phyloP scores from a whole-genome alignment of 768 basidiomycete genomes.

The Sutorius australiensis region DNA sequence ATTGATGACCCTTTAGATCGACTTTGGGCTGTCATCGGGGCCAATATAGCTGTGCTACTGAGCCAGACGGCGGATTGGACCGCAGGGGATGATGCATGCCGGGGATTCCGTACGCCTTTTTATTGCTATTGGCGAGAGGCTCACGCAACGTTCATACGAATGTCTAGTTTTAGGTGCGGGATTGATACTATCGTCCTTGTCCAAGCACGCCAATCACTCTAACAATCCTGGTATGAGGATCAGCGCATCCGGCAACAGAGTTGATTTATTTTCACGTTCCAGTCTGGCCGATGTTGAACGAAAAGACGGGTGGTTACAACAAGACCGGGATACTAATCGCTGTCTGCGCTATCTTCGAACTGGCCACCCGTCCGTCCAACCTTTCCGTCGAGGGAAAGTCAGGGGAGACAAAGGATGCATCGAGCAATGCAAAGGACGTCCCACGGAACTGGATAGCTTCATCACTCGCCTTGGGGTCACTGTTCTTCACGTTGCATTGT shows the following conservation, averaged over 20 bases:
- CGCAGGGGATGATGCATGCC: slow-evolving; percentile 39
- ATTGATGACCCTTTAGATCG: slow-evolving; percentile 50
- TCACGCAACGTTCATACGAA: background rate
- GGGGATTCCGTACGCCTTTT: slow-evolving; percentile 43
- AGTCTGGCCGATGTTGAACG: slow-evolving; percentile 81
- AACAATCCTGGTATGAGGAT: slow-evolving; percentile 64
- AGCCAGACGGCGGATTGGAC: slow-evolving; percentile 55
- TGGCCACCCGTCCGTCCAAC: slow-evolving; percentile 40
- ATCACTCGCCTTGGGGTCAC: slow-evolving; percentile 59
- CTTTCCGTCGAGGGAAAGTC: slow-evolving; percentile 2
- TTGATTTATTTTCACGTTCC: background rate
- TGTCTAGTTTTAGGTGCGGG: slow-evolving; percentile 62
- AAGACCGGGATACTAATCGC: slow-evolving; percentile 59
- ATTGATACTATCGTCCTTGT: slow-evolving; percentile 58
- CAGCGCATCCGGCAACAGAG: background rate
- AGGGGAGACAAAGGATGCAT: background rate
- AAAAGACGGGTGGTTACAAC: slow-evolving; percentile 65
- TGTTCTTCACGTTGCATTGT: slow-evolving; percentile 70
- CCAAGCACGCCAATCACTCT: slow-evolving; percentile 75
- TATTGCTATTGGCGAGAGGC: background rate
- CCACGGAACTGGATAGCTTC: slow-evolving; percentile 33
- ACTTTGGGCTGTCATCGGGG: slow-evolving; percentile 54
- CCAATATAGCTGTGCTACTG: slow-evolving; percentile 47
- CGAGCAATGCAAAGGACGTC: slow-evolving; percentile 9
- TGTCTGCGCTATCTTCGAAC: slow-evolving; percentile 54